Evolutionary conservation across 257 asterid species (phyloP).

Genomic region (Nicotiana undulata): DNA sequence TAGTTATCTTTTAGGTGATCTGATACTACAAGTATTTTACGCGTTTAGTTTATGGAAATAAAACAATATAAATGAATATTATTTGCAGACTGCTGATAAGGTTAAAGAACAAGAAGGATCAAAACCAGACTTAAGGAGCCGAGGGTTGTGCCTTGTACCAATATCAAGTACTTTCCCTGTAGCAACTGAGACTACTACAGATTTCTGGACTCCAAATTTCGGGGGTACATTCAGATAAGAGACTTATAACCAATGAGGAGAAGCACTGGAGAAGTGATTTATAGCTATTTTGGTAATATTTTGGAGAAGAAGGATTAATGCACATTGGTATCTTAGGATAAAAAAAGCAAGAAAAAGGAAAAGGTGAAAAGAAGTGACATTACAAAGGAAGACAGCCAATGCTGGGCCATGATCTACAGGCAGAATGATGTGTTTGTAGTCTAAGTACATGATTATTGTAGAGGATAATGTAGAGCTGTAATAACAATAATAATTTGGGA

Average conservation of each 20-base stretch:
- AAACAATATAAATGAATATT: no score
- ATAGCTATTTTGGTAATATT: not conserved
- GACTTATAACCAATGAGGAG: not conserved
- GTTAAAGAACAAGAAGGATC: slow-evolving; percentile 26
- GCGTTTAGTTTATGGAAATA: not conserved
- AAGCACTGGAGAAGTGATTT: slow-evolving; percentile 4
- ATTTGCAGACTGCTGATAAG: slow-evolving; percentile 31
- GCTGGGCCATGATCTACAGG: slow-evolving; percentile 47
- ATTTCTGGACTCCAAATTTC: slow-evolving; percentile 67
- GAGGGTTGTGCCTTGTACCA: slow-evolving; percentile 82
- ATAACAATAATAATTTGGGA: slow-evolving; percentile 20
- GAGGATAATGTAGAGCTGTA: slow-evolving; percentile 20
- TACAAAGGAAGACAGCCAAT: slow-evolving; percentile 36
- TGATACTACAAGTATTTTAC: not conserved
- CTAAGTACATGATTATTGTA: slow-evolving; percentile 32
- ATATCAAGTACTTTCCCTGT: slow-evolving; percentile 73
- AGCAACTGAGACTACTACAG: slow-evolving; percentile 50
- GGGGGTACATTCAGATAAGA: slow-evolving; percentile 56
- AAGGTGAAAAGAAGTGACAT: slow-evolving; percentile 26
- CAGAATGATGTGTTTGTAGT: slow-evolving; percentile 20
- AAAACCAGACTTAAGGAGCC: slow-evolving; percentile 45
- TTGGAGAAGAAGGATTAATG: not conserved
- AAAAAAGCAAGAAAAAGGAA: slow-evolving; percentile 21
- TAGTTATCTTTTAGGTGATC: not conserved
- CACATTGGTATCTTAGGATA: not conserved